These are phyloP conservation scores for Cladosporium cucumerinum DNA, from an alignment of 2,329 filamentous ascomycete species.

Conservation along the genomic window DNA sequence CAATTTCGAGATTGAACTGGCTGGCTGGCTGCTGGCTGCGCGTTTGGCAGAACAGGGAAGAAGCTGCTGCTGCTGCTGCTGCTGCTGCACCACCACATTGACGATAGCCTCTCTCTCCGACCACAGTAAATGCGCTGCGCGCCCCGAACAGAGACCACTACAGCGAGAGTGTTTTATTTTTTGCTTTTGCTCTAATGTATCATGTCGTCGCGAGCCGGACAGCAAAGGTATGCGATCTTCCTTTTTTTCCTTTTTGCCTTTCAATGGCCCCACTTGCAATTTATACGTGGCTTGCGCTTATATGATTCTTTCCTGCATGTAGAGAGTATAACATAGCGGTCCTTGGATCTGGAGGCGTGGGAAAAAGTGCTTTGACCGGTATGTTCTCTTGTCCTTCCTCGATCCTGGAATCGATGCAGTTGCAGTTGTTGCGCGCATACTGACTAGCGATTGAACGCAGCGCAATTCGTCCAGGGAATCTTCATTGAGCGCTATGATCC, in stretches of 20 bases:
- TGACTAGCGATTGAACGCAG: conserved; percentile 44
- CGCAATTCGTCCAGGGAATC: conserved; percentile 90
- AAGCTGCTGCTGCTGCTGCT: too few relatives aligned
- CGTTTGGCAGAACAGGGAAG: background rate
- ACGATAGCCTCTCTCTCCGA: background rate
- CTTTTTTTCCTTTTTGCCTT: background rate
- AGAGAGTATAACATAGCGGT: conserved; percentile 80
- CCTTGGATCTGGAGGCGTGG: conserved; percentile 80
- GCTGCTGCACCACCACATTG: background rate
- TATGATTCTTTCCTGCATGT: background rate
- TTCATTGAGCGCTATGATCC: conserved; percentile 77
- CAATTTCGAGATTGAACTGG: background rate
- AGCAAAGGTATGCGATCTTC: conserved; percentile 13
- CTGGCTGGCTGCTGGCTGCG: background rate
- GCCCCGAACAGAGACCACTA: background rate
- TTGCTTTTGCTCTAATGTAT: conserved; percentile 4
- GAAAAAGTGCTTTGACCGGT: conserved; percentile 91
- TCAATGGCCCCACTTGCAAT: background rate
- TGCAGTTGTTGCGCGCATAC: conserved; percentile 5
- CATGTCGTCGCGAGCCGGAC: conserved; percentile 16
- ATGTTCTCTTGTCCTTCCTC: conserved; percentile 24
- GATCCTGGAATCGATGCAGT: background rate
- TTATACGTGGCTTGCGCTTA: background rate
- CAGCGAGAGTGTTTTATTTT: background rate
- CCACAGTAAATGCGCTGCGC: background rate